A percentile compares a stretch with the other conserved stretches of the same genome.
These are phyloP conservation scores for Penicillium sp. DNA, from an alignment of 2,329 filamentous ascomycete species.

Conservation along the genomic window DNA sequence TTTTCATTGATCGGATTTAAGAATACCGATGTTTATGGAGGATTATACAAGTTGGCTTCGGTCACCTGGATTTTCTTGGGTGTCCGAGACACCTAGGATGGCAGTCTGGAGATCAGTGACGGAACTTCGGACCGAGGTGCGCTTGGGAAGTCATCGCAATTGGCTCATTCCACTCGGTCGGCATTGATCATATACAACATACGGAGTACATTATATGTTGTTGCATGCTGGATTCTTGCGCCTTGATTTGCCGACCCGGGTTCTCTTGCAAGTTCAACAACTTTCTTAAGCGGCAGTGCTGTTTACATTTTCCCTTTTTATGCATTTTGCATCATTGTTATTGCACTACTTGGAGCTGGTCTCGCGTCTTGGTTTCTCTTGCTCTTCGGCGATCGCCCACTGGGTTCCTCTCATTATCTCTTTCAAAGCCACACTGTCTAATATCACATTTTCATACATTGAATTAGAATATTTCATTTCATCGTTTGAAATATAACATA, in stretches of 20 bases:
- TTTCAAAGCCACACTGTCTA: not conserved
- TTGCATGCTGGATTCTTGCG: not conserved
- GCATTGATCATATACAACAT: not conserved
- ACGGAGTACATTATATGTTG: not conserved
- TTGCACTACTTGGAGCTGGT: not conserved
- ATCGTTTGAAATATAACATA: not conserved
- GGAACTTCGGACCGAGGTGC: not conserved
- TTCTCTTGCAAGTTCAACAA: not conserved
- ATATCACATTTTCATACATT: not conserved
- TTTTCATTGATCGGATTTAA: not conserved
- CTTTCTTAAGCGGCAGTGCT: not conserved
- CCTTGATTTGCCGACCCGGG: not conserved
- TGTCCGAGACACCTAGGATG: not conserved
- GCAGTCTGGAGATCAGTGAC: not conserved
- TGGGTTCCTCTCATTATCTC: not conserved
- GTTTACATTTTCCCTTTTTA: not conserved
- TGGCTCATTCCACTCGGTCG: not conserved
- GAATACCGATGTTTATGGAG: not conserved
- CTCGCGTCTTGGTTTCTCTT: not conserved
- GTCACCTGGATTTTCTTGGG: not conserved
- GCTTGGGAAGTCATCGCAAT: not conserved
- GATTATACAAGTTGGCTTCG: not conserved
- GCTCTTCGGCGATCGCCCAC: not conserved
- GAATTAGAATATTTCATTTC: not conserved
- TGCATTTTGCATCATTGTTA: not conserved